Percentiles rank a stretch among this genome's conserved stretches.
These are phyloP conservation scores for Edhazardia aedis DNA, from an alignment of 371 early-diverging fungal species.

Conservation along the genomic window DNA sequence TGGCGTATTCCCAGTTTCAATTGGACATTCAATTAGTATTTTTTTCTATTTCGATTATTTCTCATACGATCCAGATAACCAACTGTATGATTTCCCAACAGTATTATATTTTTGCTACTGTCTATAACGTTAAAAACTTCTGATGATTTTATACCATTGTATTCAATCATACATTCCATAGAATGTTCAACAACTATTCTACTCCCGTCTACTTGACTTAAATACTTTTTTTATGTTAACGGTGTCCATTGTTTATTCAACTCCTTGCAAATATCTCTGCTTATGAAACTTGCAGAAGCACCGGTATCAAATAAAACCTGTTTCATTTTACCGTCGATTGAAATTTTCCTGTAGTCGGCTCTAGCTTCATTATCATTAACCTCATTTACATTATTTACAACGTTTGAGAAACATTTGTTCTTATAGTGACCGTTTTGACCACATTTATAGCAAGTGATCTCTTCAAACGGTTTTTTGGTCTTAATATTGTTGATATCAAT, in stretches of 20 bases:
- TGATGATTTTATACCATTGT: not conserved
- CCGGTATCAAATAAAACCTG: not conserved
- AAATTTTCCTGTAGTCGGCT: not conserved
- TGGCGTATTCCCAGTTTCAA: not conserved
- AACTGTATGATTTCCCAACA: not conserved
- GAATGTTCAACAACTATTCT: not conserved
- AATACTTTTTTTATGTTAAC: not conserved
- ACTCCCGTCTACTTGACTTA: not conserved
- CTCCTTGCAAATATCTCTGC: not conserved
- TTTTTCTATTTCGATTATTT: no score
- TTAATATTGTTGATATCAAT: no score
- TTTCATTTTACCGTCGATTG: not conserved
- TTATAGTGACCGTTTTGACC: not conserved
- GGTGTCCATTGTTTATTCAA: not conserved
- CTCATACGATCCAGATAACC: not conserved
- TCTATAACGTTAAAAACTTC: not conserved
- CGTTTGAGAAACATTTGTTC: not conserved
- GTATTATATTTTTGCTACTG: not conserved
- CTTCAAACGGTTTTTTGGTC: not conserved
- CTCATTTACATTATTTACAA: not conserved
- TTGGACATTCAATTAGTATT: not conserved
- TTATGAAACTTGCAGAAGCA: not conserved
- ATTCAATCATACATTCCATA: not conserved
- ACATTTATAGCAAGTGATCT: not conserved
- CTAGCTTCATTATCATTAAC: no score